A percentile compares a stretch with the other conserved stretches of the same genome.
phyloP scores from a whole-genome alignment of 2,329 filamentous ascomycete genomes.

The Aspergillus aculeatinus region DNA sequence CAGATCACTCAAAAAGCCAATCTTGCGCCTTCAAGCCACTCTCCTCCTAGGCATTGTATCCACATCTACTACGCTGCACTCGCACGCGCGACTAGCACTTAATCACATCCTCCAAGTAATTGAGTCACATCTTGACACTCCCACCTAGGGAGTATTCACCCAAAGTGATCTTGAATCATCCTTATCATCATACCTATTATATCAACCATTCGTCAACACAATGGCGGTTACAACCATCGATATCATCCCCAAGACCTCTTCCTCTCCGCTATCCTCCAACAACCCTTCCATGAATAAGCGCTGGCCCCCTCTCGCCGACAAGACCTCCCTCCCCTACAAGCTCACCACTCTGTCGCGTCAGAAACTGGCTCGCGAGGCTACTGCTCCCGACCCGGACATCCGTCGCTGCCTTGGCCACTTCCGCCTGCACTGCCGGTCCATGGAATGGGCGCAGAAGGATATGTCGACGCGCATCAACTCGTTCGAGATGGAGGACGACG shows the following conservation, averaged over 20 bases:
- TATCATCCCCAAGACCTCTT: constrained; percentile 18
- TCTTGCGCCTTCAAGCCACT: background rate
- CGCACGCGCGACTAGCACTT: background rate
- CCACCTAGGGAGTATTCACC: background rate
- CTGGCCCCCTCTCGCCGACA: constrained; percentile 38
- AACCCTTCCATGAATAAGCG: constrained; percentile 32
- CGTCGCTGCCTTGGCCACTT: constrained; percentile 38
- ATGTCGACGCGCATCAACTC: constrained; percentile 38
- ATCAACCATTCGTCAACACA: background rate
- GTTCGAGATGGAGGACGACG: constrained; percentile 37
- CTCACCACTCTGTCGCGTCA: constrained; percentile 38
- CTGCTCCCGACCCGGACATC: constrained; percentile 35
- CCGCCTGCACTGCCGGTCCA: constrained; percentile 34
- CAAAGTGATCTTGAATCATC: background rate
- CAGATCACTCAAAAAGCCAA: constrained; percentile 2
- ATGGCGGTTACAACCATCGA: constrained; percentile 28
- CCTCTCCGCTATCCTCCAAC: constrained; percentile 25
- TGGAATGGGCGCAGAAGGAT: constrained; percentile 36
- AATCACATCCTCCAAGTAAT: constrained; percentile 1
- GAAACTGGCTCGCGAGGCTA: constrained; percentile 37
- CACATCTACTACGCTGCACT: background rate
- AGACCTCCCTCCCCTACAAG: constrained; percentile 34
- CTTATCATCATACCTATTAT: background rate
- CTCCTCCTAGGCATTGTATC: background rate
- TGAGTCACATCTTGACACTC: background rate